phyloP scores from a whole-genome alignment of 306 rosid genomes.

The Nissolia schottii region DNA sequence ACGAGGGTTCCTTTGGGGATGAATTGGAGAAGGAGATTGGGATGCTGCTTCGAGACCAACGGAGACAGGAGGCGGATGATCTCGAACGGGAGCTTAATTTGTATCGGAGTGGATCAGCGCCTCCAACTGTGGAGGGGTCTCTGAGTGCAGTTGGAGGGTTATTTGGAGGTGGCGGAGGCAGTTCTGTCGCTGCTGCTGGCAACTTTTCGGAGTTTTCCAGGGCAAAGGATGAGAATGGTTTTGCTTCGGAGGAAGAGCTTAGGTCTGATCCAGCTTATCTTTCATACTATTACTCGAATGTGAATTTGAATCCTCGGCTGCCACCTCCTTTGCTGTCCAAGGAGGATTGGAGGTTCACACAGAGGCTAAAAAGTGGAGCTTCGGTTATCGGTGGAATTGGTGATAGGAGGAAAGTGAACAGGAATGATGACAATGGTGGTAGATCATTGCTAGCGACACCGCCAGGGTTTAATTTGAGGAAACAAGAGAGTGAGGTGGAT shows the following conservation, averaged over 20 bases:
- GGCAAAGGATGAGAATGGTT: constrained; percentile 55
- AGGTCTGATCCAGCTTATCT: constrained; percentile 93
- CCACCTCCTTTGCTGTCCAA: constrained; percentile 84
- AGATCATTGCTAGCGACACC: constrained; percentile 61
- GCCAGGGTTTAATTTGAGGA: constrained; percentile 62
- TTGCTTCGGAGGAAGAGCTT: constrained; percentile 75
- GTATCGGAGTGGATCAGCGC: constrained; percentile 90
- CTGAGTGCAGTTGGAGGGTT: constrained; percentile 75
- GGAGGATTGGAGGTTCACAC: constrained; percentile 57
- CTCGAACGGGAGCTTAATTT: constrained; percentile 66
- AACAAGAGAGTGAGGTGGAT: constrained; percentile 49
- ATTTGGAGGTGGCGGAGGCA: constrained; percentile 28
- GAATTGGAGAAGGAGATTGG: constrained; percentile 89
- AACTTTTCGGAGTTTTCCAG: constrained; percentile 45
- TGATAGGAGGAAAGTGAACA: constrained; percentile 59
- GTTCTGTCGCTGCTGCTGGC: not conserved
- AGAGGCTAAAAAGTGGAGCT: constrained; percentile 62
- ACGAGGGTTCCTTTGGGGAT: constrained; percentile 83
- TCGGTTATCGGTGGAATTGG: constrained; percentile 79
- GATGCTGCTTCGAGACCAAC: constrained; percentile 74
- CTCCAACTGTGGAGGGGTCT: constrained; percentile 90
- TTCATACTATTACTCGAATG: constrained; percentile 71
- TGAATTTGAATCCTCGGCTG: constrained; percentile 78
- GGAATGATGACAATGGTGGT: constrained; percentile 46
- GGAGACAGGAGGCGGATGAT: constrained; percentile 69